These are phyloP conservation scores for Draba incana DNA, from an alignment of 345 rosid species.

Conservation along the genomic window DNA sequence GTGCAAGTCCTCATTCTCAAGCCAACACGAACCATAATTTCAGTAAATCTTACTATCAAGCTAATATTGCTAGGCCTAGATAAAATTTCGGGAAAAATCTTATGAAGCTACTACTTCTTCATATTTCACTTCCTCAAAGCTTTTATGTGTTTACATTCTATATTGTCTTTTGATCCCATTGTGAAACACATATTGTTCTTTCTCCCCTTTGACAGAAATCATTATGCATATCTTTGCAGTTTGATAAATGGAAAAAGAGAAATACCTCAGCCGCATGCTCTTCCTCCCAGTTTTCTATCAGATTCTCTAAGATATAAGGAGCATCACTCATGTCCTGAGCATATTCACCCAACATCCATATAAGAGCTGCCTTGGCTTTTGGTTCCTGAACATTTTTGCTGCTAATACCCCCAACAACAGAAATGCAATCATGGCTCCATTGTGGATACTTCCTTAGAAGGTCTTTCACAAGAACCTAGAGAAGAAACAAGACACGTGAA, in stretches of 20 bases:
- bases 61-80: background rate
- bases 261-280: slow-evolving; percentile 94
- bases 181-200: background rate
- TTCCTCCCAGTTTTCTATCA: slow-evolving; percentile 91
- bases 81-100: background rate
- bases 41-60: slow-evolving; percentile 15
- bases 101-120: background rate
- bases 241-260: slow-evolving; percentile 9
- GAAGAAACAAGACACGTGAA: slow-evolving; percentile 18
- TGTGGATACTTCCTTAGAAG: slow-evolving; percentile 96
- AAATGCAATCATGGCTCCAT: slow-evolving; percentile 99
- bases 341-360: slow-evolving; percentile 99
- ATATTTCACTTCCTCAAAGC: background rate
- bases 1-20: slow-evolving; percentile 19
- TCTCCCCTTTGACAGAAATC: background rate
- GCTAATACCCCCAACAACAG: slow-evolving; percentile 98
- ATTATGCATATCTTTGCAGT: background rate
- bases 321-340: slow-evolving; percentile 98
- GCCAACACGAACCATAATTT: slow-evolving; percentile 27
- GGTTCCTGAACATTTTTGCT: slow-evolving; percentile 92
- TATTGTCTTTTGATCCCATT: slow-evolving; percentile 4
- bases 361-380: slow-evolving; percentile 95
- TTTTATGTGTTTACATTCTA: background rate
- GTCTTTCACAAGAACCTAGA: slow-evolving; percentile 96
- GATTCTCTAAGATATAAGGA: slow-evolving; percentile 86